Conservation (phyloP, 129 eudicot species). For the Tanacetum coccineum region DNA sequence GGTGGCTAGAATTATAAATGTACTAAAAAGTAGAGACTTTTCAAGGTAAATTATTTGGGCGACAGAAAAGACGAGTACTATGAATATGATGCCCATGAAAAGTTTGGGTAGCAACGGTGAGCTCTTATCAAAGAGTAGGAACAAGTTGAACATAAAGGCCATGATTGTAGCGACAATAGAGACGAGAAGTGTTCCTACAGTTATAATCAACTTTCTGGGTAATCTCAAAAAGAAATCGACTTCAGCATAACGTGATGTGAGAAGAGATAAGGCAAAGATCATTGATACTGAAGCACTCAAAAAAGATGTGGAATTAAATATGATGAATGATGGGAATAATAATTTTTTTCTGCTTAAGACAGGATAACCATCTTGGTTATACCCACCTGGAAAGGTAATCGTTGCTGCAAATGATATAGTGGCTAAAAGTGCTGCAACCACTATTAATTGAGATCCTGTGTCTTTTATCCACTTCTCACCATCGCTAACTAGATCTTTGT, state of each 20-base stretch:
- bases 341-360: too few species aligned
- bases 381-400: not conserved
- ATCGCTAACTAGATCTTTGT: not conserved
- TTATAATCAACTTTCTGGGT: not conserved
- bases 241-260: not conserved
- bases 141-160: not conserved
- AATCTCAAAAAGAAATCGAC: not conserved
- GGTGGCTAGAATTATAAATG: too few species aligned
- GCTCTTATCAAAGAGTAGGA: too few species aligned
- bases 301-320: not conserved
- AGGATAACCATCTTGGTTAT: not conserved
- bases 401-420: not conserved
- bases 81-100: too few species aligned
- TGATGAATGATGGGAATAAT: not conserved
- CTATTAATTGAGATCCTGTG: not conserved
- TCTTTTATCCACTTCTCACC: not conserved
- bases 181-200: not conserved
- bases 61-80: too few species aligned
- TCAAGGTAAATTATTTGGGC: too few species aligned
- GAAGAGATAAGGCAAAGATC: not conserved
- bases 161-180: not conserved
- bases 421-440: not conserved
- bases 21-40: too few species aligned
- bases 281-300: not conserved
- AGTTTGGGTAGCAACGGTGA: too few species aligned